A percentile compares a stretch with the other conserved stretches of the same genome.
phyloP scores from a whole-genome alignment of 2,329 filamentous ascomycete species.

The Aureobasidium uvarum region DNA sequence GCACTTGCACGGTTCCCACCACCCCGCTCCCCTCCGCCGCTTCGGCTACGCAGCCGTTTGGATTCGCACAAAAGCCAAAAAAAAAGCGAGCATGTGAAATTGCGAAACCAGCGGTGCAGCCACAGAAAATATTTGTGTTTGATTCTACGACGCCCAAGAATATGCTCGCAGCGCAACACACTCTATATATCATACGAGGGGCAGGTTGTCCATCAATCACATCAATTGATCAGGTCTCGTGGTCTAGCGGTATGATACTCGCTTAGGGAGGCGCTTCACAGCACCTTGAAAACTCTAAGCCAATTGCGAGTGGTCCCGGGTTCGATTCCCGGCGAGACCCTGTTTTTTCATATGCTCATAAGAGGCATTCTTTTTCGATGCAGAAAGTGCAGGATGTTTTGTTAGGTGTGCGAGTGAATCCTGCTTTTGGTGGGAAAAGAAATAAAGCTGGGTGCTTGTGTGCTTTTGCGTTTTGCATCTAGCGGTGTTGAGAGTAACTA shows the following conservation, averaged over 20 bases:
- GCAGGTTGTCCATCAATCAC: neutral
- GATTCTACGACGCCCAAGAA: no score
- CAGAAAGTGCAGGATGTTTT: neutral
- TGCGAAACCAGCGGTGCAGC: neutral
- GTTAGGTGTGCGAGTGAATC: neutral
- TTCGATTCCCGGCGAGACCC: slow-evolving; percentile 23
- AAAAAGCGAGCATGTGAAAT: slow-evolving; percentile 5
- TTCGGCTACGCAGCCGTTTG: slow-evolving; percentile 16
- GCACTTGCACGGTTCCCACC: neutral
- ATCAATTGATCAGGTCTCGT: slow-evolving; percentile 6
- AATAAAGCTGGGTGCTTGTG: no score
- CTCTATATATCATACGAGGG: neutral
- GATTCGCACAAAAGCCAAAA: slow-evolving; percentile 2
- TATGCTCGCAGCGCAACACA: no score
- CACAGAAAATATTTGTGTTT: neutral
- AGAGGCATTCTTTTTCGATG: neutral
- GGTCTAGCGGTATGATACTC: slow-evolving; percentile 25
- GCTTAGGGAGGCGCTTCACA: slow-evolving; percentile 14
- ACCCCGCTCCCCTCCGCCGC: slow-evolving; percentile 3
- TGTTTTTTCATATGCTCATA: neutral
- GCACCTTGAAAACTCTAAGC: slow-evolving; percentile 18
- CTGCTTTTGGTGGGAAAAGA: no score
- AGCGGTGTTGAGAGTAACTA: no score
- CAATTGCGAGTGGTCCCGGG: slow-evolving; percentile 23
- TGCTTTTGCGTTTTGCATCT: no score